Percentiles rank a stretch among this genome's conserved stretches.
Conservation (phyloP, 106 monocot genomes). For the Platanthera zijinensis region DNA sequence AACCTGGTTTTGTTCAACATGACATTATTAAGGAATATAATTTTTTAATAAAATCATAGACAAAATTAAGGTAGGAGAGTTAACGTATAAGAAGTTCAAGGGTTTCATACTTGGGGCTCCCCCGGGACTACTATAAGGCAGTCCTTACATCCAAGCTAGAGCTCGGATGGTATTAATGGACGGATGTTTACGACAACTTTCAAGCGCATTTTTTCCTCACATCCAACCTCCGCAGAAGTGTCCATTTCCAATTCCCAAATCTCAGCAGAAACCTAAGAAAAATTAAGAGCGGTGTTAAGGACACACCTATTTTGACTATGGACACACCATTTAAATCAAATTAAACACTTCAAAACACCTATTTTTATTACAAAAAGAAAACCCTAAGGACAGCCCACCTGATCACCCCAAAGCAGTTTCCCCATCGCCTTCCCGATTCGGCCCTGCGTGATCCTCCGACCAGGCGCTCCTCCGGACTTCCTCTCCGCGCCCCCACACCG, state of each 20-base stretch:
- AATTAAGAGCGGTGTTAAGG: no score
- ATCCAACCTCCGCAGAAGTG: conserved; percentile 22
- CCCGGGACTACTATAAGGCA: conserved; percentile 70
- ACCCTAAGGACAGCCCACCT: no score
- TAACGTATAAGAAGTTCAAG: neutral
- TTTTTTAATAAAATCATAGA: neutral
- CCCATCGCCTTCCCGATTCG: no score
- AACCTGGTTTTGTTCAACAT: conserved; percentile 31
- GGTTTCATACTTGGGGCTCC: conserved; percentile 74
- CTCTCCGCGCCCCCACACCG: no score
- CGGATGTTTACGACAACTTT: conserved; percentile 87
- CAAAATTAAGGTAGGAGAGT: no score
- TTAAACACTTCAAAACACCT: no score
- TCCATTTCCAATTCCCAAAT: conserved; percentile 38
- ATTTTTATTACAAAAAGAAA: no score
- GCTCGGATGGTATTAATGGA: conserved; percentile 70
- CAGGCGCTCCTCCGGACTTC: no score
- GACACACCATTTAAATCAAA: no score
- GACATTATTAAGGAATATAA: neutral
- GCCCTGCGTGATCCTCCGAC: no score
- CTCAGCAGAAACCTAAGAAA: neutral
- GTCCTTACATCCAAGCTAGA: conserved; percentile 66
- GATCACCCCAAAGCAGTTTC: no score
- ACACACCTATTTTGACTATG: no score
- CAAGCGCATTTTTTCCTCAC: conserved; percentile 48